Conservation (phyloP, 2,329 filamentous ascomycete genomes). For the Pseudogymnoascus sp. region DNA sequence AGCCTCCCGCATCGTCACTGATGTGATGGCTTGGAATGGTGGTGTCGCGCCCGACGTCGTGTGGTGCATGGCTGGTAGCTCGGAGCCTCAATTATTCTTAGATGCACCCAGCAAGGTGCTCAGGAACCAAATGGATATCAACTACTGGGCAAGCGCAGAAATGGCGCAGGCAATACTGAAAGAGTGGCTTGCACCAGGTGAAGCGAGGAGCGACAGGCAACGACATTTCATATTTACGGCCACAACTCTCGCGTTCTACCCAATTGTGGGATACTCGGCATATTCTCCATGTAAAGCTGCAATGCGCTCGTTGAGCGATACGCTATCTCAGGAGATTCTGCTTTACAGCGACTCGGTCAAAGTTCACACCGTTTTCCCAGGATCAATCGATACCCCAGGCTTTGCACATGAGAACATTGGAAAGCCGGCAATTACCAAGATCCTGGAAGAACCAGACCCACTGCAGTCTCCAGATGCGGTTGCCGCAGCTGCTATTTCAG, state of each 20-base stretch:
- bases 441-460: conserved; percentile 76
- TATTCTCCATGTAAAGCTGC: conserved; percentile 84
- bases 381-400: conserved; percentile 71
- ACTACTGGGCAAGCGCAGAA: conserved; percentile 82
- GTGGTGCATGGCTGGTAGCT: conserved; percentile 79
- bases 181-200: conserved; percentile 57
- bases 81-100: conserved; percentile 67
- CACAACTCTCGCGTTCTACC: conserved; percentile 65
- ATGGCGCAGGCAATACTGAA: conserved; percentile 73
- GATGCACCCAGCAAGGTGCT: conserved; percentile 61
- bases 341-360: conserved; percentile 79
- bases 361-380: conserved; percentile 76
- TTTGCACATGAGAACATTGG: conserved; percentile 64
- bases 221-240: conserved; percentile 85
- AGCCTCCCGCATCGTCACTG: conserved; percentile 58
- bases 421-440: conserved; percentile 73
- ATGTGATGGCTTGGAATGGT: conserved; percentile 73
- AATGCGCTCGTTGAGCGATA: conserved; percentile 73
- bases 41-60: conserved; percentile 69
- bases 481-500: conserved; percentile 59
- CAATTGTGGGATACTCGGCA: conserved; percentile 71
- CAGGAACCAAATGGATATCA: conserved; percentile 78
- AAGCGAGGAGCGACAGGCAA: conserved; percentile 39
- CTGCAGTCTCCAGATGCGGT: conserved; percentile 71
- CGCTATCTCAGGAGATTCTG: conserved; percentile 72